Conservation (phyloP, 148 eudicot genomes). For the Pouteria glomerata region DNA sequence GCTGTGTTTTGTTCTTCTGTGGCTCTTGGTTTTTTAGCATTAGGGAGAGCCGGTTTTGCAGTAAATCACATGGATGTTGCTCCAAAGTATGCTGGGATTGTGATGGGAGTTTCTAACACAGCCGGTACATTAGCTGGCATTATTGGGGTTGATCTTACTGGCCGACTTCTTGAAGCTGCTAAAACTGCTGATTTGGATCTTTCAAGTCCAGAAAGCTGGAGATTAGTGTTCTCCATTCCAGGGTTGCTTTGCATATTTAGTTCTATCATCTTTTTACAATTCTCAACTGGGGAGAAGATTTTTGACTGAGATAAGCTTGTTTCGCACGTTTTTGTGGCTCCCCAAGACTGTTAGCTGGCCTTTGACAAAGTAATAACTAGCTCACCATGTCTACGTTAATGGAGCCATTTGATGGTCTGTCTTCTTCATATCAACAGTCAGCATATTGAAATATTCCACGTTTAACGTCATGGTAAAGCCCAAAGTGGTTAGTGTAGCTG, state of each 20-base stretch:
- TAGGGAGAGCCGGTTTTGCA: constrained; percentile 98
- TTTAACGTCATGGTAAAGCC: neutral
- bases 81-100: constrained; percentile 91
- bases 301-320: constrained; percentile 55
- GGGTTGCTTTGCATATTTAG: constrained; percentile 78
- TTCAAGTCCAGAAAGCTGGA: constrained; percentile 83
- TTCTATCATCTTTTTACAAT: constrained; percentile 62
- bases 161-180: constrained; percentile 90
- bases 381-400: neutral
- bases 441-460: neutral
- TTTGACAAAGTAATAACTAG: neutral
- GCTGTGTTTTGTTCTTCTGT: constrained; percentile 88
- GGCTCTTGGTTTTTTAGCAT: constrained; percentile 89
- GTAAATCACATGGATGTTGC: constrained; percentile 98
- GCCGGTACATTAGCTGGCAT: constrained; percentile 96
- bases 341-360: neutral
- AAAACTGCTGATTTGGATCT: constrained; percentile 66
- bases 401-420: neutral
- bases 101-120: constrained; percentile 95
- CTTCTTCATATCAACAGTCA: neutral
- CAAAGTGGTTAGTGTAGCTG: neutral
- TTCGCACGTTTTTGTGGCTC: neutral
- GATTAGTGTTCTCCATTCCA: constrained; percentile 66
- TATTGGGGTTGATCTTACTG: constrained; percentile 83
- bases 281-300: constrained; percentile 84